Base-by-base conservation (phyloP, 371 early-diverging fungal genomes). In the Mortierella sp. region DNA sequence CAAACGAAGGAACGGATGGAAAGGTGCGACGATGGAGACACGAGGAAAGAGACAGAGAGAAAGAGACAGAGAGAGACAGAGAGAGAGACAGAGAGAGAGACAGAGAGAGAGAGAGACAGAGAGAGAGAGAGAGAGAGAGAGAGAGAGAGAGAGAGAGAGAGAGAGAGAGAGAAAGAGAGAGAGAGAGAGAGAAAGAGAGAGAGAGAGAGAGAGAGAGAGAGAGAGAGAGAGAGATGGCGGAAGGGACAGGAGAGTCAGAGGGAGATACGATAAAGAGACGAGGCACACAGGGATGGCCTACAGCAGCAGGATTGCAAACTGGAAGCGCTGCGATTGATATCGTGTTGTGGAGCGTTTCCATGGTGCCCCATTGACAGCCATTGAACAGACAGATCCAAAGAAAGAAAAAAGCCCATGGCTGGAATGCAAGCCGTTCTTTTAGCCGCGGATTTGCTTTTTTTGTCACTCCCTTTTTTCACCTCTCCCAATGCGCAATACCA, bases 71-170 rank as follows among this genome's bases (percentile, higher is more conserved):
- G 21, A 44, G 9, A 75, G 34, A 34, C n/a, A 50, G 53, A 16
- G 53, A 75, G 54, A 26, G 26, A 55, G 55, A 55, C 4, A 43
- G 74, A 13, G 55, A 31, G 26, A 28, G 19, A 43, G 43, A 50
- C 28, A 69, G 5, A n/a, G n/a, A n/a, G n/a, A n/a, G n/a, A n/a
- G 51, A 61, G 67, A 69, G 43, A 51, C 24, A 75, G 51, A 75
- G n/a, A 37, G 46, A 51, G 19, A 69, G n/a, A 71, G 51, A 28
- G 54, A 50, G 51, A 70, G 31, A 5, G 31, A 57, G 40, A 70
- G 50, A 24, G 37, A 43, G 21, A 44, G 9, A 75, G 34, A 34
- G 40, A 50, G 53, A 16, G 53, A 75, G 54, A 26, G 26, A 55
- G 55, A 55, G 51, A 28, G 54, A 50, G 51, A 70, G 31, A 5